Percentiles rank a stretch among this genome's conserved stretches.
Evolutionary conservation across 2,329 filamentous ascomycete species (phyloP).

Genomic region (Fusarium aywerte): DNA sequence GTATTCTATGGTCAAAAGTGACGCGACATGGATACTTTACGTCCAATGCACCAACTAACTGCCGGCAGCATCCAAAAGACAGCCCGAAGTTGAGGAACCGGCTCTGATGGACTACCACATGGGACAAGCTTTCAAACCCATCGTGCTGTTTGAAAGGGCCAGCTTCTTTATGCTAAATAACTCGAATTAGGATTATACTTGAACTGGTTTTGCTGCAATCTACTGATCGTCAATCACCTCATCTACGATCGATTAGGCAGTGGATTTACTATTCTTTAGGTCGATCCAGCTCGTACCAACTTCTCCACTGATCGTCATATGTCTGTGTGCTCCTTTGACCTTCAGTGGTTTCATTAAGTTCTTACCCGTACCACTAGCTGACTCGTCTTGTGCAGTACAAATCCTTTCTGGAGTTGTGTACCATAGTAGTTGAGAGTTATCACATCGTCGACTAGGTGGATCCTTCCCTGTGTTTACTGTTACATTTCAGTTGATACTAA

Average conservation of each 20-base stretch:
- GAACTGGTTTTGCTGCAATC: neutral
- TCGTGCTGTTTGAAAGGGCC: conserved; percentile 23
- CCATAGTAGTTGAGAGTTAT: neutral
- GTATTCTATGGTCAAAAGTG: conserved; percentile 19
- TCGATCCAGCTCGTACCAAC: conserved; percentile 8
- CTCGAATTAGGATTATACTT: neutral
- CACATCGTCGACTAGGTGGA: neutral
- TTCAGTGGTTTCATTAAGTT: conserved; percentile 12
- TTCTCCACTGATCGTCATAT: conserved; percentile 30
- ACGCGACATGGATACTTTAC: conserved; percentile 23
- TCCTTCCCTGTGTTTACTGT: neutral
- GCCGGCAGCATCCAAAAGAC: neutral
- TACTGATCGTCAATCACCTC: conserved; percentile 31
- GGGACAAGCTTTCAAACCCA: neutral
- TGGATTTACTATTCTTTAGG: conserved; percentile 7
- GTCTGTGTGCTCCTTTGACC: conserved; percentile 2
- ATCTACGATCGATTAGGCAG: conserved; percentile 29
- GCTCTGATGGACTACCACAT: neutral
- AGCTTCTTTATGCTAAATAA: neutral
- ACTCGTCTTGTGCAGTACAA: conserved; percentile 16
- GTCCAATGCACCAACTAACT: neutral
- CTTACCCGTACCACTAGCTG: conserved; percentile 8
- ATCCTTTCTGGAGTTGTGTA: neutral
- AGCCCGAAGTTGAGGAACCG: neutral
- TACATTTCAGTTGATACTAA: conserved; percentile 22